Percentiles rank a stretch among this genome's conserved stretches.
phyloP scores from a whole-genome alignment of 2,329 filamentous ascomycete genomes.

The Penicillium olsonii region DNA sequence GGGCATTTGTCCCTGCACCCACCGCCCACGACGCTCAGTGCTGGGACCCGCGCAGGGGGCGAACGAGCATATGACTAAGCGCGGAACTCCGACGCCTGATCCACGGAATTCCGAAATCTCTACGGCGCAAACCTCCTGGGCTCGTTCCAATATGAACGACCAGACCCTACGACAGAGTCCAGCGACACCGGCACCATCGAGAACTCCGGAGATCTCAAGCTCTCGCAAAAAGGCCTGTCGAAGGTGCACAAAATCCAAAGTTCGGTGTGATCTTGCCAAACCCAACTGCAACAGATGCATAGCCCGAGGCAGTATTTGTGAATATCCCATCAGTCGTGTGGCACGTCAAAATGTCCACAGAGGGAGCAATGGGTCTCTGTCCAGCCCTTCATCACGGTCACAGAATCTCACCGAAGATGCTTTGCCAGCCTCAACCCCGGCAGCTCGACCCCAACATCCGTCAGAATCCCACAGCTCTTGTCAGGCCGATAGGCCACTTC shows the following conservation, averaged over 20 bases:
- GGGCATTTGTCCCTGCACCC: no score
- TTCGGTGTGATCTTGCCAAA: constrained; percentile 19
- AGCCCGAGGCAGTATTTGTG: constrained; percentile 14
- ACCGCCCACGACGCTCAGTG: no score
- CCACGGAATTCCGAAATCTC: background rate
- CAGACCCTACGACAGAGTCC: background rate
- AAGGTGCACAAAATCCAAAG: constrained; percentile 21
- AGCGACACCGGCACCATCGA: background rate
- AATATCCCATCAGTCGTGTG: constrained; percentile 7
- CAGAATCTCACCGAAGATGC: background rate
- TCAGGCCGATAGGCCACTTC: background rate
- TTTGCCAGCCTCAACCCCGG: background rate
- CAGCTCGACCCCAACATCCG: background rate
- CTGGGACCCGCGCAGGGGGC: no score
- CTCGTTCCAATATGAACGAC: background rate
- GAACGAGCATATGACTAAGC: no score
- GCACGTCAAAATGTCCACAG: background rate
- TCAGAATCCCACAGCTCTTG: background rate
- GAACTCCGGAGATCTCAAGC: no score
- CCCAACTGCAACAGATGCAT: constrained; percentile 22
- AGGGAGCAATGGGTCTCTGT: background rate
- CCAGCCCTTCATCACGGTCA: background rate
- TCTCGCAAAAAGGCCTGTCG: constrained; percentile 23
- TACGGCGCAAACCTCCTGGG: background rate
- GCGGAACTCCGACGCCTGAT: background rate